Percentiles rank a stretch among this genome's conserved stretches.
Evolutionary conservation across 2,329 filamentous ascomycete species (phyloP).

Genomic region (Exophiala xenobiotica): DNA sequence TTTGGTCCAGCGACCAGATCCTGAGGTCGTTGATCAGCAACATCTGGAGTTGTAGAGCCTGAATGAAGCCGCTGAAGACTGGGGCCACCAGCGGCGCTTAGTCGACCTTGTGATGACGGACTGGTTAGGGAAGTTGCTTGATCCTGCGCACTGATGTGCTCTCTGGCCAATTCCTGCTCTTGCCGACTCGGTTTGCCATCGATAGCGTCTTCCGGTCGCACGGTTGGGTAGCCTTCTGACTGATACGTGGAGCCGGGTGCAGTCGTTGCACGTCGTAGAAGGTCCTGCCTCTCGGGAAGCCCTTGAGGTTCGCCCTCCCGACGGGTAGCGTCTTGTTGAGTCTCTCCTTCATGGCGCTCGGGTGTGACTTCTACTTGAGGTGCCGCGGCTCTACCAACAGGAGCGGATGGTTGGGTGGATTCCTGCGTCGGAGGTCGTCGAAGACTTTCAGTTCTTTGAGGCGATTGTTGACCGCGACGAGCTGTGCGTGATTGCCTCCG

Average conservation of each 20-base stretch:
- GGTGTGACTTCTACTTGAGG: slow-evolving; percentile 14
- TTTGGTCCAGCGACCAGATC: neutral
- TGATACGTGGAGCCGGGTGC: slow-evolving; percentile 9
- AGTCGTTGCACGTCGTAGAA: slow-evolving; percentile 16
- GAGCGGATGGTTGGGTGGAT: slow-evolving; percentile 1
- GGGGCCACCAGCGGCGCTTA: neutral
- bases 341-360: neutral
- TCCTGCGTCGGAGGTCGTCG: neutral
- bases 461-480: neutral
- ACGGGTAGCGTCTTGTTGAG: neutral
- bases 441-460: neutral
- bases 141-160: slow-evolving; percentile 20
- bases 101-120: neutral
- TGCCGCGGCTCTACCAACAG: neutral
- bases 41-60: neutral
- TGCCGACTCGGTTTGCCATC: neutral
- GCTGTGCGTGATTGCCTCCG: neutral
- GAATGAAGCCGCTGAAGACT: neutral
- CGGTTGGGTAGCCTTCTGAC: neutral
- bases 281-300: neutral
- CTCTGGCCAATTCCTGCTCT: neutral
- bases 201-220: neutral
- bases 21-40: neutral
- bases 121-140: neutral
- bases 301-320: neutral